phyloP scores from a whole-genome alignment of 768 basidiomycete genomes.

The Amanita subjunquillea region DNA sequence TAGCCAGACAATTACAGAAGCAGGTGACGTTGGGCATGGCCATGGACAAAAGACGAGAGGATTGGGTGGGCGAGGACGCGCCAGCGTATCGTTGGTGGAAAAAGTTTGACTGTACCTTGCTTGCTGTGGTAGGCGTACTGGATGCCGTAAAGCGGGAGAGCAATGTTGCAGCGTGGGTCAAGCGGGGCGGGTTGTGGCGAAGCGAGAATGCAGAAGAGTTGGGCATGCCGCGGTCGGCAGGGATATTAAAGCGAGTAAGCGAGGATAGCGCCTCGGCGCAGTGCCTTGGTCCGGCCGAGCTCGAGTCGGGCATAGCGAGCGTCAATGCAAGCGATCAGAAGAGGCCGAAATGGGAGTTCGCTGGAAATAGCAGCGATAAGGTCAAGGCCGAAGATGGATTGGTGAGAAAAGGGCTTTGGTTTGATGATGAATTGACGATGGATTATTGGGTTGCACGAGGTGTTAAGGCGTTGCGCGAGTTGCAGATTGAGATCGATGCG shows the following conservation, averaged over 20 bases:
- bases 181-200: conserved; percentile 36
- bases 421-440: conserved; percentile 1
- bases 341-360: background rate
- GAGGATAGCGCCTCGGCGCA: background rate
- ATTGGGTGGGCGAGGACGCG: background rate
- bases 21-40: background rate
- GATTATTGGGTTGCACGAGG: conserved; percentile 4
- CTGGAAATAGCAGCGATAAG: background rate
- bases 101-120: conserved; percentile 41
- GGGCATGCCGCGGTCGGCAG: background rate
- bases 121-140: conserved; percentile 60
- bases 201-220: background rate
- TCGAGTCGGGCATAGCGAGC: background rate
- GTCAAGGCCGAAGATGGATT: background rate
- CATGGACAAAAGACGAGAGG: background rate
- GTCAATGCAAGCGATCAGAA: background rate
- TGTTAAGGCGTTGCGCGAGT: background rate
- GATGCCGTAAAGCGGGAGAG: conserved; percentile 46
- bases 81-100: background rate
- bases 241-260: background rate
- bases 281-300: background rate
- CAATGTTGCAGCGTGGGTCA: conserved; percentile 64
- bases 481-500: conserved; percentile 1
- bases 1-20: background rate
- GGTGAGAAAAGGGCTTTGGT: conserved; percentile 1